Evolutionary conservation across 441 rosid genomes (phyloP).

Genomic region (Theobroma grandiflorum): DNA sequence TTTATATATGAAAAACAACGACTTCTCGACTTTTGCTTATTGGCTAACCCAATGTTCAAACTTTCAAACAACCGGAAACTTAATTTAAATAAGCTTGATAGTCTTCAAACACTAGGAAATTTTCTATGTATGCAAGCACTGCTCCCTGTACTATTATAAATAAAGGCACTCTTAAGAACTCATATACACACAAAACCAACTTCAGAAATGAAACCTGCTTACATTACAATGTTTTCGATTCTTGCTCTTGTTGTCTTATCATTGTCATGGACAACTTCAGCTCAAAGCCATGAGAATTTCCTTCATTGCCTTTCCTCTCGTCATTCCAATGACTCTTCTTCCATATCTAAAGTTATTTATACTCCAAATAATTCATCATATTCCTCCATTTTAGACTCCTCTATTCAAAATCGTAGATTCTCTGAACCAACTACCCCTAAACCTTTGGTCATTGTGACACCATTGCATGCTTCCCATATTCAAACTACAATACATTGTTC

Average conservation of each 20-base stretch:
- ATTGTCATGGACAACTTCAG: slow-evolving; percentile 12
- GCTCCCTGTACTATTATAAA: too few species aligned
- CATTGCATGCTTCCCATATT: slow-evolving; percentile 45
- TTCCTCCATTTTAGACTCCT: slow-evolving; percentile 34
- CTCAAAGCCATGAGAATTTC: neutral
- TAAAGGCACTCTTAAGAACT: too few species aligned
- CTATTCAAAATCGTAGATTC: slow-evolving; percentile 41
- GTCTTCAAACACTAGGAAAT: too few species aligned
- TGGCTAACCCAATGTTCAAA: too few species aligned
- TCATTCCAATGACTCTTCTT: slow-evolving; percentile 24
- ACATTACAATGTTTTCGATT: neutral
- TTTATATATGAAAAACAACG: too few species aligned
- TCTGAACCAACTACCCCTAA: slow-evolving; percentile 42
- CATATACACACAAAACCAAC: too few species aligned
- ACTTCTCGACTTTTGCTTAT: too few species aligned
- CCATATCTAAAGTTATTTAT: slow-evolving; percentile 37
- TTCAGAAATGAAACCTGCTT: neutral
- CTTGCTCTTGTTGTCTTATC: too few species aligned
- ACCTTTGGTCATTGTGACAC: slow-evolving; percentile 52
- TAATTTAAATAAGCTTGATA: too few species aligned
- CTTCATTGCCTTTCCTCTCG: slow-evolving; percentile 22
- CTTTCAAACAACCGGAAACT: too few species aligned
- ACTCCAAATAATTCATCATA: slow-evolving; percentile 33
- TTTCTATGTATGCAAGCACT: too few species aligned
- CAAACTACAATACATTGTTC: slow-evolving; percentile 57